Evolutionary conservation across 192 early-diverging fungal species (phyloP).

Genomic region (Geranomyces variabilis): DNA sequence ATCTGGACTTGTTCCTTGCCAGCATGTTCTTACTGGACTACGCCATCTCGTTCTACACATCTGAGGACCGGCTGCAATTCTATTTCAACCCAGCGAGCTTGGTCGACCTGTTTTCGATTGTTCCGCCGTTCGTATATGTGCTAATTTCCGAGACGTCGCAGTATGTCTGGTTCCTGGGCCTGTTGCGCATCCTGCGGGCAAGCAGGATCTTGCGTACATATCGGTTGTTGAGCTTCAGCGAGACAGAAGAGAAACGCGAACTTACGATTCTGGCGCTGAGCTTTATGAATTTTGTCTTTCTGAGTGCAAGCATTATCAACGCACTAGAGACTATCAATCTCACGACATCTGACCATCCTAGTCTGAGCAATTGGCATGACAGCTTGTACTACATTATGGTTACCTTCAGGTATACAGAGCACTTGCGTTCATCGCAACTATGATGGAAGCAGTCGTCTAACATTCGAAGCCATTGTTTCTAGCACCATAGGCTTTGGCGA

Average conservation of each 20-base stretch:
- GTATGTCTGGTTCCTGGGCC: conserved; percentile 59
- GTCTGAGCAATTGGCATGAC: conserved; percentile 55
- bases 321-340: conserved; percentile 50
- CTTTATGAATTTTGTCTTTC: conserved; percentile 60
- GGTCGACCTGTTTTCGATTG: conserved; percentile 57
- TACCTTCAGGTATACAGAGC: conserved; percentile 45
- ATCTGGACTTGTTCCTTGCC: conserved; percentile 50
- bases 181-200: conserved; percentile 57
- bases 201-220: conserved; percentile 56
- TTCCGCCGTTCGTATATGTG: conserved; percentile 58
- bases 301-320: conserved; percentile 57
- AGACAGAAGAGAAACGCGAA: conserved; percentile 58
- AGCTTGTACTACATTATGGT: conserved; percentile 64
- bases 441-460: neutral
- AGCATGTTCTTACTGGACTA: conserved; percentile 55
- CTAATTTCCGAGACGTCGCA: conserved; percentile 45
- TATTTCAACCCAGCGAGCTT: conserved; percentile 54
- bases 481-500: conserved; percentile 63
- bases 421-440: conserved; percentile 1
- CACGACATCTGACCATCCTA: conserved; percentile 15
- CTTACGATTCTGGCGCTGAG: conserved; percentile 50
- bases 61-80: conserved; percentile 55
- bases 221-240: conserved; percentile 50
- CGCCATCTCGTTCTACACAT: conserved; percentile 51
- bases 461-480: neutral